phyloP scores from a whole-genome alignment of 2,329 filamentous ascomycete genomes.

The Aspergillus novofumigatus region DNA sequence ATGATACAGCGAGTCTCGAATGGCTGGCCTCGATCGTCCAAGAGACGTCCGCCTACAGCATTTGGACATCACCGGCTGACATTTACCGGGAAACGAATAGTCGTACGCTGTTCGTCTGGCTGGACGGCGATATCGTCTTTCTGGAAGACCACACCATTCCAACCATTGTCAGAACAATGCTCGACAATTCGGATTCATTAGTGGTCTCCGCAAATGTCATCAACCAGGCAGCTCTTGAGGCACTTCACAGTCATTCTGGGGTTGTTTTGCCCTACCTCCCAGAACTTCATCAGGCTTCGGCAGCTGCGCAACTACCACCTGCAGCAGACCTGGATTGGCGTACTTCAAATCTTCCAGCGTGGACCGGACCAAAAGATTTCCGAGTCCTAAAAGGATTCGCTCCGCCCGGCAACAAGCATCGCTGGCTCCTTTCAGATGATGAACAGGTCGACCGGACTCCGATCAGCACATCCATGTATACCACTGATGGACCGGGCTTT shows the following conservation, averaged over 20 bases:
- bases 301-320: slow-evolving; percentile 13
- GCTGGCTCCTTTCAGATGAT: slow-evolving; percentile 47
- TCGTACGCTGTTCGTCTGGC: slow-evolving; percentile 38
- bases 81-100: slow-evolving; percentile 15
- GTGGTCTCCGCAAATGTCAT: slow-evolving; percentile 55
- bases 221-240: slow-evolving; percentile 53
- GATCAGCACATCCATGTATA: slow-evolving; percentile 48
- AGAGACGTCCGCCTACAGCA: slow-evolving; percentile 27
- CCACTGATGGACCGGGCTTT: slow-evolving; percentile 42
- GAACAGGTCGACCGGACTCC: slow-evolving; percentile 41
- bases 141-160: slow-evolving; percentile 47
- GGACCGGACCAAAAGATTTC: slow-evolving; percentile 31
- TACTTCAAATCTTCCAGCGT: slow-evolving; percentile 30
- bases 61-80: slow-evolving; percentile 8
- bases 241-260: slow-evolving; percentile 53
- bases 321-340: slow-evolving; percentile 27
- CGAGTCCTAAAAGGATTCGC: slow-evolving; percentile 23
- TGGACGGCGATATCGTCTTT: slow-evolving; percentile 43
- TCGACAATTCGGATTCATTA: slow-evolving; percentile 49
- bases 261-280: slow-evolving; percentile 53
- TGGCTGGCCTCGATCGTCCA: slow-evolving; percentile 34
- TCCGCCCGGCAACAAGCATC: slow-evolving; percentile 38
- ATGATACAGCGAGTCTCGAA: slow-evolving; percentile 30
- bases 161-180: slow-evolving; percentile 50
- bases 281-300: slow-evolving; percentile 31